Percentiles rank a stretch among this genome's conserved stretches.
These are phyloP conservation scores for Croton laevigatus DNA, from an alignment of 441 rosid species.

Conservation along the genomic window DNA sequence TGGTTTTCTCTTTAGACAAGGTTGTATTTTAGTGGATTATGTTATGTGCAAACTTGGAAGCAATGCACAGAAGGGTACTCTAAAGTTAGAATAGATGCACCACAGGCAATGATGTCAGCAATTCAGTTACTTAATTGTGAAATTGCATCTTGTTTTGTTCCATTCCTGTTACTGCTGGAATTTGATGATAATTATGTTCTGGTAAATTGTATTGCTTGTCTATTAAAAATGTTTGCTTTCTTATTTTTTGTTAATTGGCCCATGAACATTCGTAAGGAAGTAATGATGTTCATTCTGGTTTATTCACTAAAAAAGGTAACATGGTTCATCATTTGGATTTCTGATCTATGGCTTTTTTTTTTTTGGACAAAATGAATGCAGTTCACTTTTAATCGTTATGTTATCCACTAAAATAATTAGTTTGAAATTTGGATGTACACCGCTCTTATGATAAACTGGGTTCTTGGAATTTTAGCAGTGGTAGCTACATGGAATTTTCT, in stretches of 20 bases:
- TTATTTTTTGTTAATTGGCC: background rate
- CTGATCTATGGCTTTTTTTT: background rate
- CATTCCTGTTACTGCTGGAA: background rate
- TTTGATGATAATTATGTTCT: background rate
- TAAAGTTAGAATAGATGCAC: background rate
- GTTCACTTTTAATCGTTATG: background rate
- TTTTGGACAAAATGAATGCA: background rate
- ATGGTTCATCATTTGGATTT: background rate
- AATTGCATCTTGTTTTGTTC: background rate
- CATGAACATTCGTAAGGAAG: background rate
- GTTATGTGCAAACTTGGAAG: background rate
- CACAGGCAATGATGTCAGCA: background rate
- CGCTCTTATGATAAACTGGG: background rate
- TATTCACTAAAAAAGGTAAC: background rate
- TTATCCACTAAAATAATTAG: background rate
- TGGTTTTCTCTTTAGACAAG: background rate
- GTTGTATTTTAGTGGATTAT: background rate
- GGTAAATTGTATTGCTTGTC: background rate
- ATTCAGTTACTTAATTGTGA: background rate
- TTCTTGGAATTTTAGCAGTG: background rate
- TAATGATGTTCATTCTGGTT: background rate
- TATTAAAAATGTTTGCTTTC: background rate
- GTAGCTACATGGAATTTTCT: background rate
- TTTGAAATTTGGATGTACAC: background rate
- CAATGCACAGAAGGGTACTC: background rate